Evolutionary conservation across 2,329 filamentous ascomycete genomes (phyloP), one percentile per base, ranked within the genome.

Genomic region (Pseudogymnoascus sp.): DNA sequence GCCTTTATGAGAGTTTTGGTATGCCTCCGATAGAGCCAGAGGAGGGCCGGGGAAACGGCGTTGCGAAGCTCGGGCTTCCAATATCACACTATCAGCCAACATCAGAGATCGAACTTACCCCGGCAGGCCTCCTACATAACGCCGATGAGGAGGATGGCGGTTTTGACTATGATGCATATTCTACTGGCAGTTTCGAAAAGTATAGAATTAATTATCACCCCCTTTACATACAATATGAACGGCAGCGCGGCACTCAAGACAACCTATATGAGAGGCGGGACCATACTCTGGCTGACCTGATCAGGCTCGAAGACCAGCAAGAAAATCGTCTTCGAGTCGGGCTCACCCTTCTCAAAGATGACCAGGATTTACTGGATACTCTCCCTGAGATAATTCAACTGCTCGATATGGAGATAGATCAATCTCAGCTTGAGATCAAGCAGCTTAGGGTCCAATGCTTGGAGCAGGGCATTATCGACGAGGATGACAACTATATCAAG

Each of bases 351-450:
- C 19, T 16, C 8, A 0, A 19, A 7, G 66, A 67, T 21, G 65
- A 70, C 37, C 65, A 67, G 6, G 41, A 60, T 8, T 70, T 63
- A 62, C 45, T 71, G 0, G 62, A 68, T n/a, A 60, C 61, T 8
- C 66, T 64, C n/a, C 58, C 64, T 1, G 10, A 23, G 6, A 11
- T 38, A 33, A 37, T 66, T 26, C 45, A 38, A 3, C 35, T 60
- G 4, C 39, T 70, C 0, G 8, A 58, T 2, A 19, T 37, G 2
- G 21, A 69, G 23, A 63, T 69, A 16, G 14, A 59, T 8, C 11
- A 16, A 21, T 19, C 58, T 1, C 59, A 67, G 16, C 38, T 12
- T 1, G 66, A 68, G 12, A 49, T 64, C 0, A 38, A 49, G 11
- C 6, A 39, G 1, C 62, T 70, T 35, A 63, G 59, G 26, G 12